phyloP scores from a whole-genome alignment of 495 filamentous ascomycete genomes.

The Jackrogersella multiformis region DNA sequence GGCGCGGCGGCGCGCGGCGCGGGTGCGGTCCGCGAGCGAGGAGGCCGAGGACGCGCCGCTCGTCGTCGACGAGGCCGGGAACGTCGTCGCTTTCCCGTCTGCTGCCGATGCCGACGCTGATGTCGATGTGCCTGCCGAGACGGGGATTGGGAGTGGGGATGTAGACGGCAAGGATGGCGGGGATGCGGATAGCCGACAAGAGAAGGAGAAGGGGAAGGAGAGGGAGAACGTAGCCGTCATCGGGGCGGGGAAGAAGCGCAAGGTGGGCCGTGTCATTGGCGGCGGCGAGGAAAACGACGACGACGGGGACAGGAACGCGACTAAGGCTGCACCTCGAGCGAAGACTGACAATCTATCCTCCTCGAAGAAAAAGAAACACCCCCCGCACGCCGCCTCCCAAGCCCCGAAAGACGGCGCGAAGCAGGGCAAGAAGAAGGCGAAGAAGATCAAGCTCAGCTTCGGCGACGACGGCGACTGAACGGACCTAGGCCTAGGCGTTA shows the following conservation, averaged over 20 bases:
- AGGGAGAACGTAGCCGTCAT: slow-evolving; percentile 50
- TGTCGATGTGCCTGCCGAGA: too few relatives aligned
- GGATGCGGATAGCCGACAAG: not conserved
- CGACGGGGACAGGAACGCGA: slow-evolving; percentile 2
- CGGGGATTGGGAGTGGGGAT: too few relatives aligned
- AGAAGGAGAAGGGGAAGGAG: slow-evolving; percentile 17
- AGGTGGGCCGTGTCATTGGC: slow-evolving; percentile 58
- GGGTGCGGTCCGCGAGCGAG: slow-evolving; percentile 53
- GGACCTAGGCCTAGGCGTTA: not conserved
- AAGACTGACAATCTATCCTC: slow-evolving; percentile 10
- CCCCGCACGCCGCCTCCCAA: slow-evolving; percentile 41
- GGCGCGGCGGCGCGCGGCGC: slow-evolving; percentile 48
- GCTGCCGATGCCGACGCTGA: slow-evolving; percentile 44
- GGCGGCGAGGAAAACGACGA: slow-evolving; percentile 39
- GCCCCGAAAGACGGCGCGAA: slow-evolving; percentile 27
- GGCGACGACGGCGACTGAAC: slow-evolving; percentile 57
- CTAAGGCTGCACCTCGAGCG: not conserved
- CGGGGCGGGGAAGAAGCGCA: slow-evolving; percentile 59
- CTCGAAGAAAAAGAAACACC: slow-evolving; percentile 3
- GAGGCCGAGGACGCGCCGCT: slow-evolving; percentile 61
- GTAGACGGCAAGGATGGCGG: not conserved
- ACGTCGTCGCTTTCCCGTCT: slow-evolving; percentile 45
- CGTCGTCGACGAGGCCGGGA: slow-evolving; percentile 57
- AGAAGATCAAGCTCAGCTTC: slow-evolving; percentile 70
- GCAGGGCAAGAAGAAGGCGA: slow-evolving; percentile 54